These are phyloP conservation scores for Alternaria sp. DNA, from an alignment of 2,329 filamentous ascomycete genomes.

Conservation along the genomic window DNA sequence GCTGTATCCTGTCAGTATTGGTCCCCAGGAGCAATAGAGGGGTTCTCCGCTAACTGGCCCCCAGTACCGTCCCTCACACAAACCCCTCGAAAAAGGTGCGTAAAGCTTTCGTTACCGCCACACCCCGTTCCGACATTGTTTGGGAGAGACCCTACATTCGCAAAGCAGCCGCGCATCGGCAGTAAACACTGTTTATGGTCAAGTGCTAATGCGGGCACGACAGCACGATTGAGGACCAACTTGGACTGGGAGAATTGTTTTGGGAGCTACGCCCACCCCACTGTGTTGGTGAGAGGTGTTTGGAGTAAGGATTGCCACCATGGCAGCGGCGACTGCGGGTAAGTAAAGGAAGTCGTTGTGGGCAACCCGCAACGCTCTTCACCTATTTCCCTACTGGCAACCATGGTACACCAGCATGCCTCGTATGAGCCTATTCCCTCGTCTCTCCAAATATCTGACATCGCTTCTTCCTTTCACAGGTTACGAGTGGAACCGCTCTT, in stretches of 20 bases:
- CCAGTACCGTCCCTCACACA: conserved; percentile 41
- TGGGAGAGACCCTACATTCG: background rate
- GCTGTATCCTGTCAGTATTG: conserved; percentile 36
- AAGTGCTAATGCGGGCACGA: conserved; percentile 31
- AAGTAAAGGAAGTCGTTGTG: conserved; percentile 41
- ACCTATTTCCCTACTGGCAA: conserved; percentile 34
- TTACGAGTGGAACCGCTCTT: conserved; percentile 54
- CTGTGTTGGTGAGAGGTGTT: conserved; percentile 31
- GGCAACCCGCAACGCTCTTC: conserved; percentile 32
- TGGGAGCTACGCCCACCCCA: conserved; percentile 22
- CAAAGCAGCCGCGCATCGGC: conserved; percentile 4
- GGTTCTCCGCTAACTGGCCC: conserved; percentile 47
- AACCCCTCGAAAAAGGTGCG: conserved; percentile 46
- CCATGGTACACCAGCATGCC: conserved; percentile 23
- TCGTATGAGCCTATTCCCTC: conserved; percentile 32
- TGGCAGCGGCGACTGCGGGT: conserved; percentile 55
- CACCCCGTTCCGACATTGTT: conserved; percentile 8
- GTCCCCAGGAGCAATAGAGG: conserved; percentile 37
- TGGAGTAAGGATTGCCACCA: conserved; percentile 40
- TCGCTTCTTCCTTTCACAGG: conserved; percentile 47
- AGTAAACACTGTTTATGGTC: conserved; percentile 5
- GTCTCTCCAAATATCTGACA: conserved; percentile 46
- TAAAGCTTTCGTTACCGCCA: conserved; percentile 29
- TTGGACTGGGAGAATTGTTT: conserved; percentile 20
- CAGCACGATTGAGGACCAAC: conserved; percentile 23